A percentile compares a stretch with the other conserved stretches of the same genome.
Conservation (phyloP, 1,139 yeast genomes). For the Eremothecium gossypii region DNA sequence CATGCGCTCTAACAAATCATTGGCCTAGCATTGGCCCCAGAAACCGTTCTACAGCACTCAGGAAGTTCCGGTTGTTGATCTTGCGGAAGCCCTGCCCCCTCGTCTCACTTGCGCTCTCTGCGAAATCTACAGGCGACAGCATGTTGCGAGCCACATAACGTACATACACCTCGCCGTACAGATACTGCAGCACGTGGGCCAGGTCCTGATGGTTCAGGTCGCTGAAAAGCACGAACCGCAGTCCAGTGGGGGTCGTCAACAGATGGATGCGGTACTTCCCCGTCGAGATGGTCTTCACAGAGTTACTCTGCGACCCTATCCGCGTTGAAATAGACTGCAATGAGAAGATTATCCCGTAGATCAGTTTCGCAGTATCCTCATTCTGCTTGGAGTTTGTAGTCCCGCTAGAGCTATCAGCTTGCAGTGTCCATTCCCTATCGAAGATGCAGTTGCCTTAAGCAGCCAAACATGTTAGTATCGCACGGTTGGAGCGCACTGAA, state of each 20-base stretch:
- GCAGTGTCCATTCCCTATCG: slow-evolving; percentile 48
- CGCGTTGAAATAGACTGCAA: slow-evolving; percentile 65
- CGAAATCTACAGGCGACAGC: slow-evolving; percentile 26
- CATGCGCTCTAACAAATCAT: slow-evolving; percentile 3
- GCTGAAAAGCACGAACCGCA: slow-evolving; percentile 66
- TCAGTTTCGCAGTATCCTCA: slow-evolving; percentile 61
- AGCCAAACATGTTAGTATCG: slow-evolving; percentile 9
- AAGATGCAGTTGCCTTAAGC: slow-evolving; percentile 51
- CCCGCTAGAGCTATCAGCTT: slow-evolving; percentile 33
- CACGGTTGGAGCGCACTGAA: too few species aligned
- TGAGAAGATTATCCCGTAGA: slow-evolving; percentile 83
- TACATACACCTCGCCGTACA: slow-evolving; percentile 61
- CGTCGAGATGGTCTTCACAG: slow-evolving; percentile 59
- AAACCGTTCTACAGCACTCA: slow-evolving; percentile 23
- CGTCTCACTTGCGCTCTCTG: slow-evolving; percentile 21
- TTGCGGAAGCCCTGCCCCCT: slow-evolving; percentile 27
- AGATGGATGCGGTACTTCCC: slow-evolving; percentile 70
- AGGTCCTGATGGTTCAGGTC: slow-evolving; percentile 58
- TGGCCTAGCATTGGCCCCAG: slow-evolving; percentile 25
- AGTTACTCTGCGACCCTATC: slow-evolving; percentile 39
- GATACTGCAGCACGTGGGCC: slow-evolving; percentile 50
- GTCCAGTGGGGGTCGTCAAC: slow-evolving; percentile 68
- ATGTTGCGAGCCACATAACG: slow-evolving; percentile 58
- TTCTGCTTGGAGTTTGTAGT: slow-evolving; percentile 47
- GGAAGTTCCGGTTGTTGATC: slow-evolving; percentile 25